These are phyloP conservation scores for Volvox reticuliferus DNA, from an alignment of 139 green algal species.

Conservation along the genomic window DNA sequence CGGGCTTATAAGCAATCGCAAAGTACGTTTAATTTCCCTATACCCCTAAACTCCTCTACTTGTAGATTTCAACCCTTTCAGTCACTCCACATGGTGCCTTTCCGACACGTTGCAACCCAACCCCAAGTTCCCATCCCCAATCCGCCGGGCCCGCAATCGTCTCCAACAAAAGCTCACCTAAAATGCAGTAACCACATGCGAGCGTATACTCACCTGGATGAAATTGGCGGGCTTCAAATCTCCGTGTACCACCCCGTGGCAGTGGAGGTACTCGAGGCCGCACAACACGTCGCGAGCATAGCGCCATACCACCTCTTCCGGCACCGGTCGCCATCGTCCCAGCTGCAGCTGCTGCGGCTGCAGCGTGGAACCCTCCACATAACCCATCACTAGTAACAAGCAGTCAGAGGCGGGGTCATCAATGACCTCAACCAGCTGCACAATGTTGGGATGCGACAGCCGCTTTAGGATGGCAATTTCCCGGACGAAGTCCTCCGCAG, in stretches of 20 bases:
- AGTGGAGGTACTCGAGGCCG: slow-evolving; percentile 76
- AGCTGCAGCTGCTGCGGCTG: slow-evolving; percentile 36
- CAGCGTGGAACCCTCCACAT: slow-evolving; percentile 67
- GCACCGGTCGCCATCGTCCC: slow-evolving; percentile 53
- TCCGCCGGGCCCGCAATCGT: background rate
- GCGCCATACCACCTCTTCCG: slow-evolving; percentile 56
- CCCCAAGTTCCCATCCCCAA: background rate
- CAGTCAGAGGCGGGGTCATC: slow-evolving; percentile 69
- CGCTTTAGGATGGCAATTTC: slow-evolving; percentile 79
- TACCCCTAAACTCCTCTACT: too few relatives aligned
- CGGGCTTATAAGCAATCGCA: too few relatives aligned
- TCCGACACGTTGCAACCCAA: too few relatives aligned
- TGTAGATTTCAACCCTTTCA: too few relatives aligned
- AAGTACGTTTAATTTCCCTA: too few relatives aligned
- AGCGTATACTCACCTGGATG: slow-evolving; percentile 30
- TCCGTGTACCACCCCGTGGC: slow-evolving; percentile 63
- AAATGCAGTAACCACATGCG: background rate
- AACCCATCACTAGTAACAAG: slow-evolving; percentile 77
- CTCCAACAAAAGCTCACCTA: background rate
- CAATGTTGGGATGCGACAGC: slow-evolving; percentile 72
- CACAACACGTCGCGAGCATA: slow-evolving; percentile 54
- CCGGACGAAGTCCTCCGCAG: slow-evolving; percentile 58
- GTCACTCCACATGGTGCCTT: too few relatives aligned
- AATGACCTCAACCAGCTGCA: slow-evolving; percentile 64
- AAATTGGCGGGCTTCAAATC: slow-evolving; percentile 71